Evolutionary conservation across 352 stramenopile species (phyloP), one percentile per base, ranked within the genome.

Genomic region (Phytophthora capsici): DNA sequence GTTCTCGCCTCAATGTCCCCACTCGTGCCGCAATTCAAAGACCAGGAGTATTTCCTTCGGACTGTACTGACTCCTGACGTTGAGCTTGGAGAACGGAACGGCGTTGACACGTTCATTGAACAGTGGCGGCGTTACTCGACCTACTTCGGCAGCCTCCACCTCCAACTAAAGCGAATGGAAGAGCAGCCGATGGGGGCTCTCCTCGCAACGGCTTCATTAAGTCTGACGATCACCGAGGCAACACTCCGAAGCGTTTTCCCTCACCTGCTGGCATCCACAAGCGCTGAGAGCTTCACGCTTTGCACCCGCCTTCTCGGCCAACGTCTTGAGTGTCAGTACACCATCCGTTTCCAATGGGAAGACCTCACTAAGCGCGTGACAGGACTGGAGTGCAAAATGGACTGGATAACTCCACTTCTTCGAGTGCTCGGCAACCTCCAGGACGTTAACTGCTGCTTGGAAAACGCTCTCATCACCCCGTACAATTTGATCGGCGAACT

Each of bases 51-150:
- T 34, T 78, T 82, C 37, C 28, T 82, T 4, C n/a, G 40, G 26
- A 37, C 30, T 20, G 44, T 62, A 12, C 48, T 78, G 53, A 20
- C 36, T n/a, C 14, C 53, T 12, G 48, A 71, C 20, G 49, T 78
- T 3, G 38, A 22, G 1, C n/a, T 75, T 13, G 63, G 59, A 19
- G 50, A 67, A 20, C 12, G 57, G 20, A 51, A 32, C 8, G 72
- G 57, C 0, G 20, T 61, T 1, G 50, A 73, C 8, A 46, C 43
- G 8, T 13, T 68, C 10, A 41, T 74, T 12, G 34, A 73, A 5
- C 69, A 80, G 43, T 80, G 64, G 56, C 47, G 57, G 45, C 49
- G 56, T 17, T 71, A 71, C 32, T 75, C 68, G 13, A 40, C 45
- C 1, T 67, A 47, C 30, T 63, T 66, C 36, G 32, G 52, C 6